These are phyloP conservation scores for Lineolata rhizophorae DNA, from an alignment of 495 filamentous ascomycete species.

Conservation along the genomic window DNA sequence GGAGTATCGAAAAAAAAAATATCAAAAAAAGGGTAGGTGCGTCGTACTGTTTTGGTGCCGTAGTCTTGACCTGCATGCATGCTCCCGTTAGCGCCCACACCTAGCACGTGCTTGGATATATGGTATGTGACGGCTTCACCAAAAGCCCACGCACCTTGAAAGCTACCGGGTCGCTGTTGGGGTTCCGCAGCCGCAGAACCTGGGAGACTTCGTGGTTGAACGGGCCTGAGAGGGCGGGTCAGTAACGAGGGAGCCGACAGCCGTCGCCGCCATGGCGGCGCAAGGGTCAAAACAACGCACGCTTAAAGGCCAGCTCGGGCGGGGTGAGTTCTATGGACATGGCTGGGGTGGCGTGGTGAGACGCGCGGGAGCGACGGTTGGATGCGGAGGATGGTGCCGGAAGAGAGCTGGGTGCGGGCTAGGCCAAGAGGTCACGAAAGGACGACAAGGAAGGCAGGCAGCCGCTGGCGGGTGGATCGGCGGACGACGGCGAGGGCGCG, in stretches of 20 bases:
- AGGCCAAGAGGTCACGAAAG: no score
- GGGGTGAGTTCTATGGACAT: conserved; percentile 95
- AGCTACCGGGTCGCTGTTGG: conserved; percentile 55
- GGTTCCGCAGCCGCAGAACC: conserved; percentile 57
- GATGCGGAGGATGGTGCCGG: no score
- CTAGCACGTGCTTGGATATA: conserved; percentile 3
- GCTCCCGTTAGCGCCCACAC: no score
- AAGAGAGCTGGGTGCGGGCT: no score
- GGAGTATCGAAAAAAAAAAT: no score
- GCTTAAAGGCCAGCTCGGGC: conserved; percentile 74
- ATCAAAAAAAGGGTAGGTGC: background rate
- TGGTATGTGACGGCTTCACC: background rate
- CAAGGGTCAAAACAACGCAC: conserved; percentile 81
- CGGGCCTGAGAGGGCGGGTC: conserved; percentile 41
- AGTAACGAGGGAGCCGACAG: conserved; percentile 1
- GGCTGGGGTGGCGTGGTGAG: conserved; percentile 12
- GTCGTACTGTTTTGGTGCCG: conserved; percentile 91
- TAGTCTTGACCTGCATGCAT: conserved; percentile 86
- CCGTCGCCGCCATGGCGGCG: conserved; percentile 18
- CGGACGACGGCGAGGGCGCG: no score
- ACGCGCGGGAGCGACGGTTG: background rate
- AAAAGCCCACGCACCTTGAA: conserved; percentile 59
- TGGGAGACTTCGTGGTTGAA: conserved; percentile 84
- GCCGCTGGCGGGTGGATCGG: no score
- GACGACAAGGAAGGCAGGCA: no score